Percentiles rank a stretch among this genome's conserved stretches.
These are phyloP conservation scores for Coemansia reversa DNA, from an alignment of 192 early-diverging fungal species.

Conservation along the genomic window DNA sequence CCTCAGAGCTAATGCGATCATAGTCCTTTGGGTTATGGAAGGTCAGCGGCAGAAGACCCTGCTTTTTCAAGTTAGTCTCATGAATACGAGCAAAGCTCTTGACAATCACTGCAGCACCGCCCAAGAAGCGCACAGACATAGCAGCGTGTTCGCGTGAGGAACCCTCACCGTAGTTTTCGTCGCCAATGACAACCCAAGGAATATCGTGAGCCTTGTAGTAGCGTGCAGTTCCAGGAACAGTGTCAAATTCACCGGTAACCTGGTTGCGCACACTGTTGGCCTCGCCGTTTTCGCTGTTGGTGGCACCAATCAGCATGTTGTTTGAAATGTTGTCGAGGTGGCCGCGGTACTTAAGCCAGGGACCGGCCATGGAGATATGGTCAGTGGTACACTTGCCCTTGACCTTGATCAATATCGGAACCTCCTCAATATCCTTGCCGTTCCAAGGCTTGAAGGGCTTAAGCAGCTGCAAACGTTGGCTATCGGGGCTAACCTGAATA, in stretches of 20 bases:
- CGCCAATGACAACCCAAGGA: constrained; percentile 95
- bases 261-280: constrained; percentile 75
- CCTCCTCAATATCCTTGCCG: constrained; percentile 78
- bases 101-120: constrained; percentile 90
- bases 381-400: constrained; percentile 99
- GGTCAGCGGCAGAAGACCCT: constrained; percentile 95
- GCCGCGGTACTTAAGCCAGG: constrained; percentile 93
- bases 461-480: constrained; percentile 90
- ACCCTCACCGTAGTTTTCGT: constrained; percentile 99
- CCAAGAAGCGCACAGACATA: constrained; percentile 93
- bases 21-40: constrained; percentile 94
- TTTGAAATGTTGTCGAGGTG: constrained; percentile 99
- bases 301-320: constrained; percentile 99
- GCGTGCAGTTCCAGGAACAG: constrained; percentile 91
- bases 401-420: constrained; percentile 92
- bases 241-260: constrained; percentile 74
- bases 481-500: constrained; percentile 78
- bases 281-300: constrained; percentile 81
- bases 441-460: constrained; percentile 86
- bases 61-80: constrained; percentile 99
- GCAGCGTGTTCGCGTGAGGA: constrained; percentile 99
- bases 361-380: constrained; percentile 93
- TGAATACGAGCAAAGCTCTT: constrained; percentile 99
- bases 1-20: constrained; percentile 81
- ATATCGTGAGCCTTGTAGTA: constrained; percentile 87